Percentiles rank a stretch among this genome's conserved stretches.
Evolutionary conservation across 306 rosid genomes (phyloP).

Genomic region (Casuarina equisetifolia): DNA sequence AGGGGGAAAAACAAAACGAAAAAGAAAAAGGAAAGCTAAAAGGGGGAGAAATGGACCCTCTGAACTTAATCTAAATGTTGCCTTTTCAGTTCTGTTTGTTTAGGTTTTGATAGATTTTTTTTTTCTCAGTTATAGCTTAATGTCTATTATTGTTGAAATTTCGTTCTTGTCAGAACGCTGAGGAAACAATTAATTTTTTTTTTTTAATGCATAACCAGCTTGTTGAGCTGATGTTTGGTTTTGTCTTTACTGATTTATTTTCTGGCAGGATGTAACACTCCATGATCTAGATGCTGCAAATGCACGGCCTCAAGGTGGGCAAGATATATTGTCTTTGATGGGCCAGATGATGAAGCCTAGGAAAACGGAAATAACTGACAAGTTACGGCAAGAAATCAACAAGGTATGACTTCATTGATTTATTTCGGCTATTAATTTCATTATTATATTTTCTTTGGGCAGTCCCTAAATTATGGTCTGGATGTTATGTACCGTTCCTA

Average conservation of each 20-base stretch:
- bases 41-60: not conserved
- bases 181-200: not conserved
- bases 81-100: not conserved
- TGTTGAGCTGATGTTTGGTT: slow-evolving; percentile 13
- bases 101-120: slow-evolving; percentile 4
- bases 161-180: slow-evolving; percentile 8
- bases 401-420: slow-evolving; percentile 51
- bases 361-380: slow-evolving; percentile 93
- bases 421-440: not conserved
- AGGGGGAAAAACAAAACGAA: not conserved
- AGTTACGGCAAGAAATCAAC: slow-evolving; percentile 85
- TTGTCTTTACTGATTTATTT: slow-evolving; percentile 6
- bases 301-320: slow-evolving; percentile 97
- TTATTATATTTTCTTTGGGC: slow-evolving; percentile 11
- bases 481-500: not conserved
- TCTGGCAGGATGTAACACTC: slow-evolving; percentile 78
- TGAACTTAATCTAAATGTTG: not conserved
- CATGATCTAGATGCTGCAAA: slow-evolving; percentile 91
- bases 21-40: not conserved
- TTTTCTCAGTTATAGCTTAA: not conserved
- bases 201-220: slow-evolving; percentile 8
- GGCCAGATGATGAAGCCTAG: slow-evolving; percentile 99
- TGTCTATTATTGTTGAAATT: slow-evolving; percentile 12
- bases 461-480: not conserved
- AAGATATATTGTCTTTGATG: slow-evolving; percentile 92